Evolutionary conservation across 345 rosid genomes (phyloP), one percentile per base, ranked within the genome.

Genomic region (Cardiospermum halicacabum): DNA sequence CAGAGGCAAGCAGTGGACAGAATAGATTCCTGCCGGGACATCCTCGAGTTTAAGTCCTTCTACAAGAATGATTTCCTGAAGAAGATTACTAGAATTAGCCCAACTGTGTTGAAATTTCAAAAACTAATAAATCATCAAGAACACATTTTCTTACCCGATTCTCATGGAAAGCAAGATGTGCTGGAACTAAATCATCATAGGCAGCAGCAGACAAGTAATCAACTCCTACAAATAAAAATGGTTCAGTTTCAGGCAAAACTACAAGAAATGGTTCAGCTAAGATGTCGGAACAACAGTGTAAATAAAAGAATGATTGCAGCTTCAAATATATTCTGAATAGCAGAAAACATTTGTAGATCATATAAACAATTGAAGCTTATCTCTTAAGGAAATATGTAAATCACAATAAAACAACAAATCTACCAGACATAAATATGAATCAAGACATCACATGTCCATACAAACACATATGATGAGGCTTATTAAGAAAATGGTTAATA

Each of bases 1-100:
- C 55, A 79, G 65, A 4, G 88, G 91, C 40, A 89, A 78, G 77
- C 96, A 89, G 63, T 87, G 91, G 51, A 89, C 75, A 18, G 79
- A 71, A 77, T 87, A 85, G n/a, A 76, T 34, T 70, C 96, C 94
- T 25, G 77, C 69, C 11, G 76, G 80, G 48, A 84, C 78, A 62
- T 64, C 76, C 24, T 89, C 94, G 0, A 87, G 88, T 66, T 85
- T 89, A 37, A 87, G 51, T 27, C 73, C 89, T 68, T 87, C 96
- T 60, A 89, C 88, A 0, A 85, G 80, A 34, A 88, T 79, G 60
- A 82, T 77, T 25, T 87, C 87, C 89, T 81, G 82, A 37, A 66
- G 32, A 51, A 34, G 13, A 15, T 18, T 25, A 19, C 5, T 30
- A n/a, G 27, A n/a, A 54, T 61, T 13, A 16, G 32, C 4, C 32